Evolutionary conservation across 139 green algal species (phyloP).

Genomic region (Coelastrella sp.): DNA sequence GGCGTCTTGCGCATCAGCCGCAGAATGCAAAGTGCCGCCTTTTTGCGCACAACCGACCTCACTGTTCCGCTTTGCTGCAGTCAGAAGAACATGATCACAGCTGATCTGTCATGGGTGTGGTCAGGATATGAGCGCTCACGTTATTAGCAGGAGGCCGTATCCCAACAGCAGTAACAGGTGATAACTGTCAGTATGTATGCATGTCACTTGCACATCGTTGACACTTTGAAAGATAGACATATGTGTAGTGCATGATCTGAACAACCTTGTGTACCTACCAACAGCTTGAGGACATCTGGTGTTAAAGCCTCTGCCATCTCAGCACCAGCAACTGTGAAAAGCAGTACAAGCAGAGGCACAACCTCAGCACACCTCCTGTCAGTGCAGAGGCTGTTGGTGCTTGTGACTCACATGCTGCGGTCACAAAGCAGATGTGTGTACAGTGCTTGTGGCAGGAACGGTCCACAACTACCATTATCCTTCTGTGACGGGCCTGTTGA

Average conservation of each 20-base stretch:
- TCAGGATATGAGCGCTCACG: too few species aligned
- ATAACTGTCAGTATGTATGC: too few species aligned
- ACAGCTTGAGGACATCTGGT: slow-evolving; percentile 91
- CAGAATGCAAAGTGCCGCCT: slow-evolving; percentile 96
- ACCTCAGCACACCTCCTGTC: too few species aligned
- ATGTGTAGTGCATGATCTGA: background rate
- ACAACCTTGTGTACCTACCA: slow-evolving; percentile 66
- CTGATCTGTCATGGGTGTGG: background rate
- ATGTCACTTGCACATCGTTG: background rate
- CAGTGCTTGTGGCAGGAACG: too few species aligned
- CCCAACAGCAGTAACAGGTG: too few species aligned
- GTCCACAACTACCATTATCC: too few species aligned
- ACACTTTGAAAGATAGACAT: background rate
- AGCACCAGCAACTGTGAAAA: slow-evolving; percentile 89
- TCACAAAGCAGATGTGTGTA: too few species aligned
- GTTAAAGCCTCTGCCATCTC: slow-evolving; percentile 96
- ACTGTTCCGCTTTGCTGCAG: slow-evolving; percentile 78
- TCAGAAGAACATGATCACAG: background rate
- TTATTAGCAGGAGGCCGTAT: too few species aligned
- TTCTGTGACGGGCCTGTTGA: too few species aligned
- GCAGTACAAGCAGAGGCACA: background rate
- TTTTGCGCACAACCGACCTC: slow-evolving; percentile 95
- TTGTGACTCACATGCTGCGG: too few species aligned
- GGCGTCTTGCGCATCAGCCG: slow-evolving; percentile 92
- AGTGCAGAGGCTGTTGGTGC: too few species aligned